Evolutionary conservation across 805 yeast species (phyloP).

Genomic region (Isabelozyma pseudorhagii): DNA sequence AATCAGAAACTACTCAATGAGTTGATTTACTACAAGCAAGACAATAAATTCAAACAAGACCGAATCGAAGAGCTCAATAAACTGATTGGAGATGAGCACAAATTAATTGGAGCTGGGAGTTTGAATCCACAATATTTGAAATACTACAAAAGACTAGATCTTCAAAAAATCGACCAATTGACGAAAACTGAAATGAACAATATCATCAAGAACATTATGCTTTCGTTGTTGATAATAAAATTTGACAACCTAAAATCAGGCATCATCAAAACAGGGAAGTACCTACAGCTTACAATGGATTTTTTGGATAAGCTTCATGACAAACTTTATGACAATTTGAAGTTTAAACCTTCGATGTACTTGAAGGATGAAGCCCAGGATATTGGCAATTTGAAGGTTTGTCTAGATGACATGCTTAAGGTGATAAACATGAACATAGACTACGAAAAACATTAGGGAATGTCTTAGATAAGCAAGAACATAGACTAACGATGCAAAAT

Average conservation of each 20-base stretch:
- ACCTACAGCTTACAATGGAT: constrained; percentile 16
- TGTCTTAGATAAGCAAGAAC: no score
- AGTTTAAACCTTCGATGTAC: constrained; percentile 25
- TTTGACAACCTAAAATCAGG: constrained; percentile 22
- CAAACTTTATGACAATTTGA: constrained; percentile 17
- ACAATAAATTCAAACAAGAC: not conserved
- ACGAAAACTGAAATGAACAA: constrained; percentile 25
- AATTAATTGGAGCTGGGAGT: constrained; percentile 10
- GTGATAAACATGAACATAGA: not conserved
- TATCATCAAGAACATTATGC: constrained; percentile 31
- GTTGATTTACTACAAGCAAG: not conserved
- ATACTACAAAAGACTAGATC: constrained; percentile 22
- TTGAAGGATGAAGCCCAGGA: constrained; percentile 3
- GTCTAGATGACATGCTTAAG: constrained; percentile 25
- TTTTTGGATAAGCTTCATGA: constrained; percentile 34
- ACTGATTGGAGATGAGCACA: constrained; percentile 11
- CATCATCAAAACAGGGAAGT: constrained; percentile 23
- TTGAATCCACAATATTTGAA: constrained; percentile 13
- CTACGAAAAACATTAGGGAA: no score
- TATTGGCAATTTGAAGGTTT: constrained; percentile 14
- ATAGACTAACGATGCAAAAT: no score
- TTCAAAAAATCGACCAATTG: constrained; percentile 27
- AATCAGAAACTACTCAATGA: not conserved
- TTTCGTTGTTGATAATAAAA: constrained; percentile 29
- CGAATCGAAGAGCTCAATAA: constrained; percentile 1